A percentile compares a stretch with the other conserved stretches of the same genome.
phyloP scores from a whole-genome alignment of 2,329 filamentous ascomycete genomes.

The Arthrobotrys iridis region DNA sequence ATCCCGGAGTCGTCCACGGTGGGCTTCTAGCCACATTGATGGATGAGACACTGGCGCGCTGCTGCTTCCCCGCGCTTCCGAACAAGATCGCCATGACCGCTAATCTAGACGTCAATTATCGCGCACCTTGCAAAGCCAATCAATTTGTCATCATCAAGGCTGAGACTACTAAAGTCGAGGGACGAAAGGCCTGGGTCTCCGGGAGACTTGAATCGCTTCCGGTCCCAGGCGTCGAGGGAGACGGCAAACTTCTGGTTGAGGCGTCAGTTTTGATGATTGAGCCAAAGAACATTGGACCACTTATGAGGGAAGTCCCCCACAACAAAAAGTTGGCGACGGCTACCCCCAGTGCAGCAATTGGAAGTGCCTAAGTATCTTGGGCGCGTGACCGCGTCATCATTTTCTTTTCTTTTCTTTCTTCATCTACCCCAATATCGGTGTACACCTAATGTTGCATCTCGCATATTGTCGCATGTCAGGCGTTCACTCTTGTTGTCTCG shows the following conservation, averaged over 20 bases:
- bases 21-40: conserved; percentile 90
- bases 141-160: conserved; percentile 81
- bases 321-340: conserved; percentile 14
- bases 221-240: conserved; percentile 61
- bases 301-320: conserved; percentile 50
- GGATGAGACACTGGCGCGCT: conserved; percentile 87
- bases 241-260: conserved; percentile 76
- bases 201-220: conserved; percentile 83
- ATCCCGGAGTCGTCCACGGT: conserved; percentile 89
- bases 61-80: conserved; percentile 86
- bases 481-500: conserved; percentile 12
- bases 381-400: background rate
- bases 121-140: conserved; percentile 78
- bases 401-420: background rate
- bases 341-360: conserved; percentile 8
- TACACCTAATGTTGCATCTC: conserved; percentile 19
- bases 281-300: conserved; percentile 76
- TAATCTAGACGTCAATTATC: conserved; percentile 83
- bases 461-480: conserved; percentile 29
- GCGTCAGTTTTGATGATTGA: conserved; percentile 89
- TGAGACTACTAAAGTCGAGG: conserved; percentile 84
- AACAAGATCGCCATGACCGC: conserved; percentile 88
- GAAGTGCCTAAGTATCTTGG: conserved; percentile 17
- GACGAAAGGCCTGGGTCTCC: conserved; percentile 92
- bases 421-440: background rate